Percentiles rank a stretch among this genome's conserved stretches.
phyloP scores from a whole-genome alignment of 305 asterid species.

The Andrographis paniculata region DNA sequence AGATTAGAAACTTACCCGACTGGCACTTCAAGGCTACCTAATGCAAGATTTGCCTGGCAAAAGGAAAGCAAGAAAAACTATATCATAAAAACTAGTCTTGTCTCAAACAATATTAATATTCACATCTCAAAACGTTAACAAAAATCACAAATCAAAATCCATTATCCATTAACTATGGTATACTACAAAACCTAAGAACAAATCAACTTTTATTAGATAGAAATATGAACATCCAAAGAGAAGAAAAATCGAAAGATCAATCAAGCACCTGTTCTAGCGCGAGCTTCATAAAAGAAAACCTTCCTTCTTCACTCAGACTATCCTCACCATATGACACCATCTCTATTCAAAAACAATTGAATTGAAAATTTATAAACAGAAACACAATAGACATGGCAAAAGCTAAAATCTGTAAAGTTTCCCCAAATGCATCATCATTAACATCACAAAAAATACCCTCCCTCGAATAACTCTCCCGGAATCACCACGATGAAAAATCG shows the following conservation, averaged over 20 bases:
- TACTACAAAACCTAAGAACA: conserved; percentile 2
- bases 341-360: too few relatives aligned
- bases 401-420: too few relatives aligned
- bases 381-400: too few relatives aligned
- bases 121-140: background rate
- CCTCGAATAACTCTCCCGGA: too few relatives aligned
- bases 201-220: background rate
- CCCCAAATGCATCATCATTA: too few relatives aligned
- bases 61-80: conserved; percentile 13
- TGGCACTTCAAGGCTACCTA: conserved; percentile 75
- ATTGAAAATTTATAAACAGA: too few relatives aligned
- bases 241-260: conserved; percentile 7
- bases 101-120: too few relatives aligned
- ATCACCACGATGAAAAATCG: too few relatives aligned
- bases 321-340: conserved; percentile 28
- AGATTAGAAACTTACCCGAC: conserved; percentile 25
- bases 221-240: conserved; percentile 9
- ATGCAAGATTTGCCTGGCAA: conserved; percentile 62
- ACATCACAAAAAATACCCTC: too few relatives aligned
- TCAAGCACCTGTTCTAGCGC: conserved; percentile 44
- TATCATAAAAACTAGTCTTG: background rate
- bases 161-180: background rate
- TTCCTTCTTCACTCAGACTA: conserved; percentile 16
- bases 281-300: conserved; percentile 38
- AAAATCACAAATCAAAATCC: too few relatives aligned